A percentile compares a stretch with the other conserved stretches of the same genome.
These are phyloP conservation scores for Arthrobotrys megalospora DNA, from an alignment of 2,329 filamentous ascomycete genomes.

Conservation along the genomic window DNA sequence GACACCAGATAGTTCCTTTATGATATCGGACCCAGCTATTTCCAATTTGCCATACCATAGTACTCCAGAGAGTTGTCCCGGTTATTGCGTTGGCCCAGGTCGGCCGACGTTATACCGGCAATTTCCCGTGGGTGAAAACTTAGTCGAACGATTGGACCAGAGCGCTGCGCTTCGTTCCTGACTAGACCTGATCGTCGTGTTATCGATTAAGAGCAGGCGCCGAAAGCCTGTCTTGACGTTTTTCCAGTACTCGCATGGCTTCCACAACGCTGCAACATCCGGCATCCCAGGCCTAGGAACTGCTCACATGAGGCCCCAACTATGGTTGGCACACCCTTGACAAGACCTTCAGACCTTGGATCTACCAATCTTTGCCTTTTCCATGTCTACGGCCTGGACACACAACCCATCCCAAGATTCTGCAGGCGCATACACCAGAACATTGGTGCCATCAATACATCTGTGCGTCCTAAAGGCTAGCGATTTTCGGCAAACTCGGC, in stretches of 20 bases:
- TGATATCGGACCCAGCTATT: neutral
- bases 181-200: slow-evolving; percentile 22
- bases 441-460: neutral
- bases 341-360: slow-evolving; percentile 24
- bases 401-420: slow-evolving; percentile 6
- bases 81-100: neutral
- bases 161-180: slow-evolving; percentile 37
- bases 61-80: neutral
- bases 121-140: slow-evolving; percentile 25
- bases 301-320: slow-evolving; percentile 44
- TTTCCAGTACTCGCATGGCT: slow-evolving; percentile 22
- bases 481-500: slow-evolving; percentile 18
- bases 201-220: slow-evolving; percentile 43
- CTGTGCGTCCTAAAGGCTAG: neutral
- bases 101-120: slow-evolving; percentile 19
- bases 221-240: slow-evolving; percentile 4
- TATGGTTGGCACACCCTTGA: slow-evolving; percentile 29
- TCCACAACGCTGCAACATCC: slow-evolving; percentile 21
- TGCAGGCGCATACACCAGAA: slow-evolving; percentile 26
- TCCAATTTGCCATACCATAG: neutral
- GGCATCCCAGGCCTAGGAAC: slow-evolving; percentile 23
- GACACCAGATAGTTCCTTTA: neutral
- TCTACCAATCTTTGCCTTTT: slow-evolving; percentile 47
- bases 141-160: slow-evolving; percentile 30
- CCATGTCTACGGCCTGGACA: slow-evolving; percentile 38